Evolutionary conservation across 2,329 filamentous ascomycete genomes (phyloP).

Genomic region (Teratosphaeria epicoccoides): DNA sequence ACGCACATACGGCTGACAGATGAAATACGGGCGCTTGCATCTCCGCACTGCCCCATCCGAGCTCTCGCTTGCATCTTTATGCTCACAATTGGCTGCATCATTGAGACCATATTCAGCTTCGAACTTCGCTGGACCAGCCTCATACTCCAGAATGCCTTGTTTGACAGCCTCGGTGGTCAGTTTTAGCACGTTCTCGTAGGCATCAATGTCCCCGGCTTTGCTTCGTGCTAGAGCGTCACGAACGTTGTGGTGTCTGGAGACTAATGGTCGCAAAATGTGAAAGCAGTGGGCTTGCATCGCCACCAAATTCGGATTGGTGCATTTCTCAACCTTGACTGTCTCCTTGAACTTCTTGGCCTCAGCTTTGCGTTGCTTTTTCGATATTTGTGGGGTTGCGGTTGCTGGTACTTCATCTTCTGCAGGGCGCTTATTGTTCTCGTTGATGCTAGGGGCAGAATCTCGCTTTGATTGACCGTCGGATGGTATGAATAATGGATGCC

Average conservation of each 20-base stretch:
- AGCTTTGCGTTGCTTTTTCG: slow-evolving; percentile 1
- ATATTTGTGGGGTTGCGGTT: background rate
- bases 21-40: slow-evolving; percentile 79
- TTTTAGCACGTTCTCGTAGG: slow-evolving; percentile 64
- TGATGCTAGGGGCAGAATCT: slow-evolving; percentile 16
- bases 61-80: slow-evolving; percentile 16
- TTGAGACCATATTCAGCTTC: slow-evolving; percentile 20
- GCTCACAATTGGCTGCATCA: background rate
- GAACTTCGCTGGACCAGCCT: slow-evolving; percentile 31
- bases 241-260: slow-evolving; percentile 69
- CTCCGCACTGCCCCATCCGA: slow-evolving; percentile 53
- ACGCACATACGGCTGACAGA: slow-evolving; percentile 77
- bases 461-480: slow-evolving; percentile 28
- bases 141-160: slow-evolving; percentile 59
- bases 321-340: slow-evolving; percentile 34
- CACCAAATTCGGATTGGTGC: slow-evolving; percentile 54
- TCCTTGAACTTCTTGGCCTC: slow-evolving; percentile 23
- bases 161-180: slow-evolving; percentile 68
- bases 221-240: slow-evolving; percentile 70
- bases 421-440: background rate
- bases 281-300: slow-evolving; percentile 89
- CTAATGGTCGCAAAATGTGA: slow-evolving; percentile 73
- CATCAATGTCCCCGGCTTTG: slow-evolving; percentile 58
- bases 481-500: slow-evolving; percentile 64
- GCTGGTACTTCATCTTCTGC: slow-evolving; percentile 1